Evolutionary conservation across 441 rosid species (phyloP).

Genomic region (Manihot esculenta): DNA sequence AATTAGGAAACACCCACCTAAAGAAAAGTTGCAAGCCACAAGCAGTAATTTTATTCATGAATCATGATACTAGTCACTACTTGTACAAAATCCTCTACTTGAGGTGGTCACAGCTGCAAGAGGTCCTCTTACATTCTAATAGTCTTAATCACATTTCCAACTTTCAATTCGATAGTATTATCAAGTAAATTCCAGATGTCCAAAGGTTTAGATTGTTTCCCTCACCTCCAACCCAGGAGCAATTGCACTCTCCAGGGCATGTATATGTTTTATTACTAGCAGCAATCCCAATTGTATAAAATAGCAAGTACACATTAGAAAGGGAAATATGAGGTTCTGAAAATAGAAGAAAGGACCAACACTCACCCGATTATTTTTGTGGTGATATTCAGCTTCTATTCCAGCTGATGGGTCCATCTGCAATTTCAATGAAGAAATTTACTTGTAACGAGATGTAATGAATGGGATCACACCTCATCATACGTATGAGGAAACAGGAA

Average conservation of each 20-base stretch:
- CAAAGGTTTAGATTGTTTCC: not conserved
- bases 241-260: too few species aligned
- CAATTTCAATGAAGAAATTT: constrained; percentile 25
- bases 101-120: not conserved
- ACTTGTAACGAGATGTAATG: constrained; percentile 6
- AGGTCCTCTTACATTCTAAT: too few species aligned
- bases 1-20: not conserved
- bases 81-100: not conserved
- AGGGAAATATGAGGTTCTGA: not conserved
- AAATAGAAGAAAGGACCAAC: not conserved
- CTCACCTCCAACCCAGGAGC: too few species aligned
- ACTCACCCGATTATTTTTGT: constrained; percentile 80
- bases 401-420: constrained; percentile 97
- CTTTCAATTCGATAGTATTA: not conserved
- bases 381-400: constrained; percentile 94
- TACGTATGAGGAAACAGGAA: not conserved
- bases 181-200: not conserved
- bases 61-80: too few species aligned
- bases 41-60: too few species aligned
- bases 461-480: not conserved
- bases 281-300: not conserved
- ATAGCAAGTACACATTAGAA: not conserved
- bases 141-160: not conserved
- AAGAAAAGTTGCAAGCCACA: not conserved
- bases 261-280: not conserved